Conservation (phyloP, 441 rosid genomes). For the Populus trichocarpa region DNA sequence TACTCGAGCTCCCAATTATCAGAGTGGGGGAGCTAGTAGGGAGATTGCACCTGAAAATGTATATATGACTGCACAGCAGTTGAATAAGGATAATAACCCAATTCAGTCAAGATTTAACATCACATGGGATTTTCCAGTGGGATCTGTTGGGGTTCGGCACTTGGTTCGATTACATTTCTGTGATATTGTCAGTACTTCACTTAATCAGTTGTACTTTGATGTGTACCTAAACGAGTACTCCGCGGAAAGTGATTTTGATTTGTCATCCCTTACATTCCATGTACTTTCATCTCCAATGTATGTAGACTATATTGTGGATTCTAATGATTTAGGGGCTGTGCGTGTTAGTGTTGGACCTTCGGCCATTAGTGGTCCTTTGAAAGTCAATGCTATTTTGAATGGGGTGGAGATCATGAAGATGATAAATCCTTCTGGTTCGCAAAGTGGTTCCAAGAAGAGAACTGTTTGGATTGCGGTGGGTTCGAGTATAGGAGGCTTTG, state of each 20-base stretch:
- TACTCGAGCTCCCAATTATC: conserved; percentile 57
- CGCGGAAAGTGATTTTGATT: conserved; percentile 68
- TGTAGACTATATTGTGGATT: conserved; percentile 62
- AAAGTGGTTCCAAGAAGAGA: conserved; percentile 34
- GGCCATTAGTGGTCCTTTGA: conserved; percentile 50
- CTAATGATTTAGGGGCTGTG: conserved; percentile 45
- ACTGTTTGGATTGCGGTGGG: conserved; percentile 49
- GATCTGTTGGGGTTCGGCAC: conserved; percentile 39
- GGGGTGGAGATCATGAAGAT: conserved; percentile 89
- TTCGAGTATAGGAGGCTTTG: conserved; percentile 57
- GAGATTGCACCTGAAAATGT: conserved; percentile 78
- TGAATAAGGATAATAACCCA: conserved; percentile 54
- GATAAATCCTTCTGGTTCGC: conserved; percentile 29
- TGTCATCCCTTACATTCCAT: conserved; percentile 59
- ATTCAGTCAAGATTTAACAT: conserved; percentile 52
- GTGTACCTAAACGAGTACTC: conserved; percentile 61
- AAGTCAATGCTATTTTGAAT: conserved; percentile 61
- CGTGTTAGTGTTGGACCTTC: conserved; percentile 82
- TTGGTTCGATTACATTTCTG: conserved; percentile 88
- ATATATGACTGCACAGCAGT: conserved; percentile 82
- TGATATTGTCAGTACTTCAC: conserved; percentile 69
- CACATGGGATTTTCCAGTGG: conserved; percentile 69
- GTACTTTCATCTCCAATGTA: conserved; percentile 69
- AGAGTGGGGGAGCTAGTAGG: conserved; percentile 53
- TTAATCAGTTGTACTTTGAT: conserved; percentile 72